Evolutionary conservation across 345 rosid species (phyloP), one percentile per base, ranked within the genome.

Genomic region (Hibiscus mutabilis): DNA sequence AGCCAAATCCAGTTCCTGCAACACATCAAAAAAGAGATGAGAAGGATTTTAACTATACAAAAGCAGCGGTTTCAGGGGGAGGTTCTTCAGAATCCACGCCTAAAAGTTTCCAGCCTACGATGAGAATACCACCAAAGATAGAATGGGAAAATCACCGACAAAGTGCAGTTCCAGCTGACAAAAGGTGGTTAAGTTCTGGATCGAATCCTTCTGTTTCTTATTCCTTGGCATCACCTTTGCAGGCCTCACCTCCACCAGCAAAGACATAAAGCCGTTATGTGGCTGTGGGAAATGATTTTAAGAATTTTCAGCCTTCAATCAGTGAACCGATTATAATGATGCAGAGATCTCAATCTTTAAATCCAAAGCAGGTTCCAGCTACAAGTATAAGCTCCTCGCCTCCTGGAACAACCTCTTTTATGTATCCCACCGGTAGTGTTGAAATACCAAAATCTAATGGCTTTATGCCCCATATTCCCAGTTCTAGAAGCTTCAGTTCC

Each of bases 61-160:
- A 79, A 77, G 60, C 82, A 29, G 51, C 79, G 56, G 81, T 80
- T 60, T 51, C 76, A 11, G 65, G 56, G 9, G 81, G 71, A 74
- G 83, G 58, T 68, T 66, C 78, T 58, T 67, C 74, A 33, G 91
- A 86, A 68, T 35, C 83, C 6, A 76, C 55, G 72, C 71, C 40
- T 59, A 88, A 80, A 82, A 81, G 73, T 76, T 60, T 67, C 66
- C 91, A 81, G 79, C 80, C 87, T 40, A 65, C 84, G 83, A 88
- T 83, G 79, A 85, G 81, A 85, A 67, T 76, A 47, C 86, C 84
- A 21, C 81, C 80, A 2, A 87, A 83, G 83, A 21, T 84, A 77
- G 97, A 89, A 14, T 85, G 89, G 91, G 74, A 81, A 68, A 91
- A 86, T 81, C 83, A 85, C 40, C 93, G 79, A 78, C 91, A 82